phyloP scores from a whole-genome alignment of 495 filamentous ascomycete species.

The Hyaloscypha bicolor region DNA sequence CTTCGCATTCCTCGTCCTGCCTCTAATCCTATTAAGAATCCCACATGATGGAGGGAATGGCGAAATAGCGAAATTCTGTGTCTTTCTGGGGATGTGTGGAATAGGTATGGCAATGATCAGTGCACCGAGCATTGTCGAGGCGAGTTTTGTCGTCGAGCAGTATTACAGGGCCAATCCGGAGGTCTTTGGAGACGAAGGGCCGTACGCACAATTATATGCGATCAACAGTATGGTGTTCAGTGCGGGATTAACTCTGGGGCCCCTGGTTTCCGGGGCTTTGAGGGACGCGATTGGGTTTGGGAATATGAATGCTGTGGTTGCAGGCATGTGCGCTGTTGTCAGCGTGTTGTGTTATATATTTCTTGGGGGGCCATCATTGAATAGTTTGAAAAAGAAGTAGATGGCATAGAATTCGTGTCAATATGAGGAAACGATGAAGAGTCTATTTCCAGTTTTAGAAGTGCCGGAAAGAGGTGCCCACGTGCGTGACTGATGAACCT shows the following conservation, averaged over 20 bases:
- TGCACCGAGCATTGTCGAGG: slow-evolving; percentile 37
- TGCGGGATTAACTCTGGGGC: slow-evolving; percentile 53
- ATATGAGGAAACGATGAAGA: not conserved
- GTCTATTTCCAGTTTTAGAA: not conserved
- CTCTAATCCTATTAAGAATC: slow-evolving; percentile 55
- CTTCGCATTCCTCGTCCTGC: slow-evolving; percentile 49
- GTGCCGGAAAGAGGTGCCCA: too few species aligned
- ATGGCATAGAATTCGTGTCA: not conserved
- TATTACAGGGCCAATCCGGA: slow-evolving; percentile 37
- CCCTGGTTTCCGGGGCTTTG: slow-evolving; percentile 47
- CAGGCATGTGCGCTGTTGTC: slow-evolving; percentile 44
- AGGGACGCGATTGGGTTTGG: slow-evolving; percentile 56
- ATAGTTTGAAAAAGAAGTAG: not conserved
- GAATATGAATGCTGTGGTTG: slow-evolving; percentile 59
- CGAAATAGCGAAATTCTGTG: slow-evolving; percentile 44
- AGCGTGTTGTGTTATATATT: slow-evolving; percentile 48
- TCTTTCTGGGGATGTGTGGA: slow-evolving; percentile 50
- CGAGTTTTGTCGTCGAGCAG: slow-evolving; percentile 36
- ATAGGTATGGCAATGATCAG: slow-evolving; percentile 51
- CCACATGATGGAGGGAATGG: slow-evolving; percentile 38
- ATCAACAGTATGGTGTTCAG: slow-evolving; percentile 43
- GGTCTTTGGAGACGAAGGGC: slow-evolving; percentile 42
- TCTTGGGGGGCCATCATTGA: slow-evolving; percentile 43
- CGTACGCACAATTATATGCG: slow-evolving; percentile 59
- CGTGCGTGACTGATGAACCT: too few species aligned